Base-by-base conservation (phyloP, 169 alveolate species). In the Cryptosporidium sp. region DNA sequence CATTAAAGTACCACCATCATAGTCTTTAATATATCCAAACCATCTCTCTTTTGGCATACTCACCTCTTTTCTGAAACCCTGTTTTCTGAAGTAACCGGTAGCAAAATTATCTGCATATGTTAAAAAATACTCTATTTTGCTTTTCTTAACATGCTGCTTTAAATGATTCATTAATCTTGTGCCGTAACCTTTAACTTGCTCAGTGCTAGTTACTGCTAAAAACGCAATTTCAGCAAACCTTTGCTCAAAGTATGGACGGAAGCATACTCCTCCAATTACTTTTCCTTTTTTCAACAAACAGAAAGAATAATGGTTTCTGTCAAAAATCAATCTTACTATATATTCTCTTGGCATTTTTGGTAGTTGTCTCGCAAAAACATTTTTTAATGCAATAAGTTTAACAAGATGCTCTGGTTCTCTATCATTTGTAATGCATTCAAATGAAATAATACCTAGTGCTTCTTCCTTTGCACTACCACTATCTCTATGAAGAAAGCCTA, bases 1-100 rank as follows among this genome's bases (percentile, higher is more conserved):
- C 99, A 98, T 98, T 65, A 98, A 92, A n/a, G 99, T 98, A n/a
- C 99, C 99, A 39, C 99, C 99, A 86, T 97, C 99, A 93, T 98
- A 98, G 91, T 98, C 99, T 91, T 98, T 98, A 58, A 98, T 98
- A 93, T 96, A 98, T 33, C 99, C 99, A 74, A 96, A 95, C 99
- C 99, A 98, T 59, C 98, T 94, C 52, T 96, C 98, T 68, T 94
- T 93, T 18, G 99, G 98, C 98, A 98, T 97, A 61, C 98, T 94
- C 29, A 96, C 96, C 37, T 96, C 96, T 84, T 97, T 96, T 31
- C 97, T 95, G 92, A 98, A 98, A 10, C 99, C 99, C 91, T 98
- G 98, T 91, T 98, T 98, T 92, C 94, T 95, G 89, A 98, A 98
- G 89, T 97, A 98, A 26, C 99, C 99, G 37, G 98, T 97, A 45